phyloP scores from a whole-genome alignment of 176 grass and related monocot species.

The Poa annua region DNA sequence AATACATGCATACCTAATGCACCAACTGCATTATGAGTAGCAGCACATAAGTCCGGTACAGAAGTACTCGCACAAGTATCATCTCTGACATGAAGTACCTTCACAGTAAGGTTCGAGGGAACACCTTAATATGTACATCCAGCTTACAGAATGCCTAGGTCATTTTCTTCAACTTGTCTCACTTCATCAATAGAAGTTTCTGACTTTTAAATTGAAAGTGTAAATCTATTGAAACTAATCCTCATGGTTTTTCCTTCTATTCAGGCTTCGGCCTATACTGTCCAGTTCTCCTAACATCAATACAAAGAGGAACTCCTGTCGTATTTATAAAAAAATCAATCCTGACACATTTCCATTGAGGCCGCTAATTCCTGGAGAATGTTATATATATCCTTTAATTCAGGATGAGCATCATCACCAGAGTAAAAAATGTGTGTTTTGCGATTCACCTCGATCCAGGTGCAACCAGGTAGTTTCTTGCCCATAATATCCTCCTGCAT shows the following conservation, averaged over 20 bases:
- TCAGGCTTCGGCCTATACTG: neutral
- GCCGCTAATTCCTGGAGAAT: conserved; percentile 57
- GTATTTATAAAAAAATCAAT: conserved; percentile 9
- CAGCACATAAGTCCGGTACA: neutral
- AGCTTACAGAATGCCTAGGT: neutral
- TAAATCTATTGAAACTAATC: neutral
- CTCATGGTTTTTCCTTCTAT: neutral
- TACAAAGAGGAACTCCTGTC: neutral
- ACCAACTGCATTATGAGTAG: neutral
- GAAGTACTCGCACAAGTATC: neutral
- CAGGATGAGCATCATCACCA: conserved; percentile 59
- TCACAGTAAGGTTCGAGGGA: conserved; percentile 14
- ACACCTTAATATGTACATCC: neutral
- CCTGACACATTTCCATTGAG: conserved; percentile 55
- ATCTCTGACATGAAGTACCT: conserved; percentile 23
- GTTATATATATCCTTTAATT: conserved; percentile 68
- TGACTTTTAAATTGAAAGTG: neutral
- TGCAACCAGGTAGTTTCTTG: conserved; percentile 78
- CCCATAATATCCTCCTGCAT: conserved; percentile 54
- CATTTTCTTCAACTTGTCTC: conserved; percentile 28
- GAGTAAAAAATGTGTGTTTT: conserved; percentile 72
- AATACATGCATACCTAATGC: conserved; percentile 35
- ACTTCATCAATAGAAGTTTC: conserved; percentile 20
- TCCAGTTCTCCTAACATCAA: neutral
- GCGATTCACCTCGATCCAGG: conserved; percentile 70